These are phyloP conservation scores for Nitzschia inconspicua DNA, from an alignment of 108 stramenopile species.

Conservation along the genomic window DNA sequence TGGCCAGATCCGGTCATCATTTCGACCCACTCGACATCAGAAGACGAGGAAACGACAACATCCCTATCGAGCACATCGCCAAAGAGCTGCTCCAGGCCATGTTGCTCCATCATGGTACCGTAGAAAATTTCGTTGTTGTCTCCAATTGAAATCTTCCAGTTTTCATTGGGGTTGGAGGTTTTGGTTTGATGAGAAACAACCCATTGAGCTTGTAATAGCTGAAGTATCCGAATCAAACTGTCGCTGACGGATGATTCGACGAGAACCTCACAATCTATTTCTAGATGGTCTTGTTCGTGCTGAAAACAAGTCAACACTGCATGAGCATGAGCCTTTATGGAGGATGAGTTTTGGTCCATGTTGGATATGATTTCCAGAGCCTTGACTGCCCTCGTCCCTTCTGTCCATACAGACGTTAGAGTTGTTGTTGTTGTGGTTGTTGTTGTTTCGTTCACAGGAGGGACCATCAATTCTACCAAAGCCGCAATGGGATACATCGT, in stretches of 20 bases:
- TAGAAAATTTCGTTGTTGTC: neutral
- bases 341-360: too few species aligned
- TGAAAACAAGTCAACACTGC: too few species aligned
- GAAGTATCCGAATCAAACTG: constrained; percentile 1
- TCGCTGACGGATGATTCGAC: too few species aligned
- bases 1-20: constrained; percentile 24
- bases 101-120: neutral
- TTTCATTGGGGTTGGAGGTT: neutral
- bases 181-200: neutral
- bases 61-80: neutral
- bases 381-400: constrained; percentile 1
- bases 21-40: constrained; percentile 38
- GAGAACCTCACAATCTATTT: too few species aligned
- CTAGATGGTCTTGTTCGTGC: too few species aligned
- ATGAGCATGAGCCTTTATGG: too few species aligned
- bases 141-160: neutral
- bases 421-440: neutral
- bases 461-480: neutral
- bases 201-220: constrained; percentile 3
- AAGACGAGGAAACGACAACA: too few species aligned
- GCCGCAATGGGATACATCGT: too few species aligned
- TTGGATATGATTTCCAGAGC: too few species aligned
- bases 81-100: neutral
- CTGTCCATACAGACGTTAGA: constrained; percentile 4
- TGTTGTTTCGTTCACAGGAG: neutral